Evolutionary conservation across 2,329 filamentous ascomycete genomes (phyloP), one percentile per base, ranked within the genome.

Genomic region (Sordariomycetes sp.): DNA sequence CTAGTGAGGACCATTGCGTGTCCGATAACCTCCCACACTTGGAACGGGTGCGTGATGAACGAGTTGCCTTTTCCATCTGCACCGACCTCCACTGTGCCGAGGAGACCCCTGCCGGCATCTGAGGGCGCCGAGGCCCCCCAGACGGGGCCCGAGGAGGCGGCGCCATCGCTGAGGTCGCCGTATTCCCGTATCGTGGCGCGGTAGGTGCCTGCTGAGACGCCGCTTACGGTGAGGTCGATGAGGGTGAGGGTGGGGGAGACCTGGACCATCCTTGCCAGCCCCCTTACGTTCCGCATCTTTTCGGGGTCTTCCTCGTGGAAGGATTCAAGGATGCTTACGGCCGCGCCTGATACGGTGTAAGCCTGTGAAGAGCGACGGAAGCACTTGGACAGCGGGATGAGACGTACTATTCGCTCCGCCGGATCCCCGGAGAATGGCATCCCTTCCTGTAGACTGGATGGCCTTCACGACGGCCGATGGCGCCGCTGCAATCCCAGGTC

Each of bases 21-120:
- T 34, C 94, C 94, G 71, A 97, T 96, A 70, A 96, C 81, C 74
- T 99, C 93, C 94, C 93, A 97, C 57, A 97, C 87, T 69, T 93
- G 85, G 61, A 97, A 86, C 0, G 85, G 81, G 63, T 83, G 86
- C 68, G 96, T 90, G 62, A 96, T 68, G 70, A 97, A 96, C 16
- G 86, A 83, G 63, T 83, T 85, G 6, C 91, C 93, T 34, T 86
- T 80, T 12, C 94, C 91, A 67, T 87, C 81, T 66, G 85, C 76
- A 59, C 84, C 87, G 40, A 99, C 86, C 60, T 88, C 77, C 14
- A 99, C 78, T 1, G 80, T 82, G 3, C 92, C 92, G 62, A 97
- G 81, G 14, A 86, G 65, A 24, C 75, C 78, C 58, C 79, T 73
- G 56, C 75, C 68, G 3, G 69, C 75, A 28, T 66, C 63, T 12